Percentiles rank a stretch among this genome's conserved stretches.
Conservation (phyloP, 2,329 filamentous ascomycete genomes). For the Corynespora cassiicola region DNA sequence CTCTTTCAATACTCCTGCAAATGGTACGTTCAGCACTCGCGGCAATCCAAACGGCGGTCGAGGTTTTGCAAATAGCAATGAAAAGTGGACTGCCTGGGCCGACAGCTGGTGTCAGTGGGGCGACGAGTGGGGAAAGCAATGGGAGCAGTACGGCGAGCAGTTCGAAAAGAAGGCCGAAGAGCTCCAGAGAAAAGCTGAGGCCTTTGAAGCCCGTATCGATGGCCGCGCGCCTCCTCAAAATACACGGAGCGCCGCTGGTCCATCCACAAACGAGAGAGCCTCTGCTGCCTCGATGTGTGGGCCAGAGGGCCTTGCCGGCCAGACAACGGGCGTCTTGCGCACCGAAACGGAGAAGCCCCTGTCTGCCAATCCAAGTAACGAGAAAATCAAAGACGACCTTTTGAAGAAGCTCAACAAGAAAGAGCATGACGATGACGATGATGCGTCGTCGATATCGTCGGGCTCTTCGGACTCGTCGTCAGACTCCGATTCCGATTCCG, state of each 20-base stretch:
- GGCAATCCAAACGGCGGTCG: conserved; percentile 18
- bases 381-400: conserved; percentile 1
- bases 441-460: conserved; percentile 28
- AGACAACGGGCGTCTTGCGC: conserved; percentile 25
- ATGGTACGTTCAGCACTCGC: conserved; percentile 12
- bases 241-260: too few relatives aligned
- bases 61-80: conserved; percentile 23
- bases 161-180: conserved; percentile 34
- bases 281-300: conserved; percentile 20
- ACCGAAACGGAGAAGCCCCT: conserved; percentile 9
- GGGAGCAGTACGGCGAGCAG: conserved; percentile 36
- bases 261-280: too few relatives aligned
- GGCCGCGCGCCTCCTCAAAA: too few relatives aligned
- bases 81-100: conserved; percentile 22
- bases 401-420: conserved; percentile 8
- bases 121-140: conserved; percentile 39
- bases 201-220: too few relatives aligned
- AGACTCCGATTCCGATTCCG: conserved; percentile 13
- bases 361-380: conserved; percentile 3
- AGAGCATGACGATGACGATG: conserved; percentile 21
- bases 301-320: conserved; percentile 10
- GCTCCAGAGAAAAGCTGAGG: conserved; percentile 19
- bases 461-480: conserved; percentile 28
- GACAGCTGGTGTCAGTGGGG: conserved; percentile 27
- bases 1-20: conserved; percentile 4